phyloP scores from a whole-genome alignment of 768 basidiomycete genomes.

The Mycena vulgaris region DNA sequence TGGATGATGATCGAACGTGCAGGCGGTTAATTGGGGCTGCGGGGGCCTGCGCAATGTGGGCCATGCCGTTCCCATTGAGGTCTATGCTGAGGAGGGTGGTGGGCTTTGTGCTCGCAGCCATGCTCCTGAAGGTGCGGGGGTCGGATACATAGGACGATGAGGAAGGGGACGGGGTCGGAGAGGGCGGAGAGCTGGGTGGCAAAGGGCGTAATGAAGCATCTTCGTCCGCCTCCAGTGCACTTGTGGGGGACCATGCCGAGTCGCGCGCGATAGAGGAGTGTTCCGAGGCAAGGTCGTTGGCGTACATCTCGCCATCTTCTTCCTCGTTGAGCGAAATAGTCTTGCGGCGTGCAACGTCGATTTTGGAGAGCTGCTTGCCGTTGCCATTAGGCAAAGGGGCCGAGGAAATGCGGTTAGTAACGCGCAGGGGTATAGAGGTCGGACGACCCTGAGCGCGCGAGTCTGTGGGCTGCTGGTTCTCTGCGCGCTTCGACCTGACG shows the following conservation, averaged over 20 bases:
- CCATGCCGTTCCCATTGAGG: constrained; percentile 83
- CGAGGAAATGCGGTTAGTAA: constrained; percentile 59
- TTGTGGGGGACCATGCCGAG: constrained; percentile 86
- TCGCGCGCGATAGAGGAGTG: constrained; percentile 77
- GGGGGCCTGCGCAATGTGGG: constrained; percentile 92
- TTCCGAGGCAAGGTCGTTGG: constrained; percentile 63
- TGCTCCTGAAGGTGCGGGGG: constrained; percentile 85
- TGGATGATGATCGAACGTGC: constrained; percentile 75
- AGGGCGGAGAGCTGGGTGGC: constrained; percentile 90
- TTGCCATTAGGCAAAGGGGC: constrained; percentile 57
- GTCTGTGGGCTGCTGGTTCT: constrained; percentile 47
- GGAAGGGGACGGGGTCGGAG: constrained; percentile 87
- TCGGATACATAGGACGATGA: constrained; percentile 89
- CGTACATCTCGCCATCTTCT: constrained; percentile 62
- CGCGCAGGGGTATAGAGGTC: constrained; percentile 49
- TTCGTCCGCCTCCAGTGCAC: constrained; percentile 89
- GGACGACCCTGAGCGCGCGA: constrained; percentile 45
- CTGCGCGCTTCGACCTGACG: constrained; percentile 68
- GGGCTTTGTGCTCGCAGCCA: constrained; percentile 92
- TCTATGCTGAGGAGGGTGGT: constrained; percentile 96
- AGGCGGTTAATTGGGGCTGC: constrained; percentile 68
- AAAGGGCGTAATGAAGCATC: constrained; percentile 94
- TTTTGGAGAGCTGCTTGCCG: constrained; percentile 51
- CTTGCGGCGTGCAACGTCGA: constrained; percentile 58
- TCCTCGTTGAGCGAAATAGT: constrained; percentile 79